Conservation (phyloP, 768 basidiomycete species). For the Mycena rebaudengoi region DNA sequence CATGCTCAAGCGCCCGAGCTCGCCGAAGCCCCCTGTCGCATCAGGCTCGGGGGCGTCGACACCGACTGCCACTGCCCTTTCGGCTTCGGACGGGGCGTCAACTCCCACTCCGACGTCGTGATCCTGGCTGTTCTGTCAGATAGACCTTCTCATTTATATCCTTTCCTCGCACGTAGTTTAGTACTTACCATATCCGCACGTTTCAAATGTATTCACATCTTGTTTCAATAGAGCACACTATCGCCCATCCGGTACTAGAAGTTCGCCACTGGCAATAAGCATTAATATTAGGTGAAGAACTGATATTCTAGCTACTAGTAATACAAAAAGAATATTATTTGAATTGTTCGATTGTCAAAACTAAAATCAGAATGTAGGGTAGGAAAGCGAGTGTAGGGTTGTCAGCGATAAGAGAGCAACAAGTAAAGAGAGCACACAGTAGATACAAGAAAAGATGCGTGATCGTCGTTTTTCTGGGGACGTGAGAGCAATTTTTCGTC, state of each 20-base stretch:
- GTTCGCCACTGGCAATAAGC: too few relatives aligned
- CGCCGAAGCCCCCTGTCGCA: slow-evolving; percentile 1
- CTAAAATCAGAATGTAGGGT: slow-evolving; percentile 5
- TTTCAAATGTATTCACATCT: neutral
- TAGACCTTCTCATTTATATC: neutral
- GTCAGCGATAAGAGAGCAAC: neutral
- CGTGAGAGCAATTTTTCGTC: neutral
- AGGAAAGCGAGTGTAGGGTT: neutral
- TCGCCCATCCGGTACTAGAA: too few relatives aligned
- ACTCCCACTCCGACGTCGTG: neutral
- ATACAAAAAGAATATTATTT: slow-evolving; percentile 14
- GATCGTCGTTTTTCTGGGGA: slow-evolving; percentile 9
- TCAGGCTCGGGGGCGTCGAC: slow-evolving; percentile 3
- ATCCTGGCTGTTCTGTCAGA: slow-evolving; percentile 1
- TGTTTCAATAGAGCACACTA: neutral
- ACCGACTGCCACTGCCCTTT: too few relatives aligned
- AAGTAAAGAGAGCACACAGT: slow-evolving; percentile 11
- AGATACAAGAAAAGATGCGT: slow-evolving; percentile 8
- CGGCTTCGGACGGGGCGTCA: neutral
- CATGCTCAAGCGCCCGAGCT: slow-evolving; percentile 19
- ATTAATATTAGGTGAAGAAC: too few relatives aligned
- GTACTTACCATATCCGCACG: neutral
- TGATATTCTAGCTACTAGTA: too few relatives aligned
- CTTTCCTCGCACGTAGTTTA: slow-evolving; percentile 6
- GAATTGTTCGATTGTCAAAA: slow-evolving; percentile 4